These are phyloP conservation scores for Globisporangium spiculum DNA, from an alignment of 352 stramenopile species.

Conservation along the genomic window DNA sequence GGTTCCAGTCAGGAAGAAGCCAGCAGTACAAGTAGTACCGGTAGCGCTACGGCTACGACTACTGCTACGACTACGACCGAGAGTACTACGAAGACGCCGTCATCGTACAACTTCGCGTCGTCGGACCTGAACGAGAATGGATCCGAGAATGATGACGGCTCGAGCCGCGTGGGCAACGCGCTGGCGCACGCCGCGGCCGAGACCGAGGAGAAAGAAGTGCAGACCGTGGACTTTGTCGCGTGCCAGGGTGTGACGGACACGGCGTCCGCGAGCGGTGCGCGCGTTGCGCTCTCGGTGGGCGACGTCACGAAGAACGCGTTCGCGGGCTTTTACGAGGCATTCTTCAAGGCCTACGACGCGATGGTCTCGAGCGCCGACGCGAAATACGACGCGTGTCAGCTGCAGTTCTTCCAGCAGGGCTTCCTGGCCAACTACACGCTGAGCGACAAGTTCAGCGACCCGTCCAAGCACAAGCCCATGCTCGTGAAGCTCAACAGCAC, in stretches of 20 bases:
- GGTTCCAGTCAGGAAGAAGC: background rate
- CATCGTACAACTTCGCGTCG: constrained; percentile 25
- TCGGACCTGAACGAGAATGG: constrained; percentile 10
- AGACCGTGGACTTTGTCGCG: constrained; percentile 48
- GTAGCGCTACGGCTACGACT: background rate
- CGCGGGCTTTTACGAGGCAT: constrained; percentile 49
- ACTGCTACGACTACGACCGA: background rate
- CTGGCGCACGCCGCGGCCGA: constrained; percentile 22
- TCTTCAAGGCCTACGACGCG: constrained; percentile 57
- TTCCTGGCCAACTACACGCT: constrained; percentile 41
- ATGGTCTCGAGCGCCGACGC: constrained; percentile 53
- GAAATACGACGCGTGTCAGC: constrained; percentile 55
- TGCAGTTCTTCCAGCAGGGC: constrained; percentile 64
- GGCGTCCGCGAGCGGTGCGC: constrained; percentile 21
- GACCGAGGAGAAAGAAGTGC: constrained; percentile 39
- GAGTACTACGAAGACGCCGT: constrained; percentile 19
- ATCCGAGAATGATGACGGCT: constrained; percentile 5
- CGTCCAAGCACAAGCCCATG: constrained; percentile 36
- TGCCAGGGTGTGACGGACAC: constrained; percentile 25
- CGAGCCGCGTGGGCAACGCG: constrained; percentile 28
- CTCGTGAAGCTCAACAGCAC: constrained; percentile 47
- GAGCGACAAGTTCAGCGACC: constrained; percentile 18
- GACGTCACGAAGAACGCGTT: constrained; percentile 45
- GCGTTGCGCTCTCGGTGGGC: constrained; percentile 46
- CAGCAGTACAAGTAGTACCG: background rate